Base-by-base conservation (phyloP, 1,284 basidiomycete genomes). In the Moesziomyces sp. region DNA sequence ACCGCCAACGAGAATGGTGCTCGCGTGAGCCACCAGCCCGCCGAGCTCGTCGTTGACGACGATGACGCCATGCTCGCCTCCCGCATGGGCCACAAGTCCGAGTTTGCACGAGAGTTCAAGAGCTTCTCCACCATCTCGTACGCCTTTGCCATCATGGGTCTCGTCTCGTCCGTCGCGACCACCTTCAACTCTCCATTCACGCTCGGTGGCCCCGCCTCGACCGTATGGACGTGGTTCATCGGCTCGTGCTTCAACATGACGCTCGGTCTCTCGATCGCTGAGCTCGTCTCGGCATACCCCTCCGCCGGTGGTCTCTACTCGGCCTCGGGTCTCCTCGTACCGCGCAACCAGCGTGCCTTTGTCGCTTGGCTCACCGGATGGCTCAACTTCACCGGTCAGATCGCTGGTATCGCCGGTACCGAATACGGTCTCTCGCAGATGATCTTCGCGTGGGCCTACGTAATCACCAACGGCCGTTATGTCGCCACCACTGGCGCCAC, bases 391-490 rank as follows among this genome's bases (percentile, higher is more conserved):
- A 89, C 95, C 13, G 93, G 92, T 86, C 93, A 93, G 84, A 89
- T 92, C 58, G 91, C 91, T 5, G 93, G 93, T 35, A 86, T 93
- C 47, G 89, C 92, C 1, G 93, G 92, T 2, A 94, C 93, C 2
- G 94, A 95, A 84, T 96, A 92, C 80, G 94, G 93, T 58, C 87
- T 97, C 23, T 88, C 91, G 28, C 89, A 89, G 81, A 95, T 96
- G 94, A 94, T 96, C 69, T 91, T 92, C 85, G 90, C 91, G 14
- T 83, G 82, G 79, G 93, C 91, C 0, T 80, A 76, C 58, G 83
- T 83, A 10, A 70, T 81, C 47, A 76, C 74, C 42, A 54, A 82
- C 24, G 69, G 73, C 5, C 59, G 68, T 46, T 79, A 58, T 53
- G 71, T 80, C 16, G 77, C 77, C 38, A 58, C 69, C 42, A 74